Conservation (phyloP, 108 stramenopile species). For the Fragilariopsis cylindrus region DNA sequence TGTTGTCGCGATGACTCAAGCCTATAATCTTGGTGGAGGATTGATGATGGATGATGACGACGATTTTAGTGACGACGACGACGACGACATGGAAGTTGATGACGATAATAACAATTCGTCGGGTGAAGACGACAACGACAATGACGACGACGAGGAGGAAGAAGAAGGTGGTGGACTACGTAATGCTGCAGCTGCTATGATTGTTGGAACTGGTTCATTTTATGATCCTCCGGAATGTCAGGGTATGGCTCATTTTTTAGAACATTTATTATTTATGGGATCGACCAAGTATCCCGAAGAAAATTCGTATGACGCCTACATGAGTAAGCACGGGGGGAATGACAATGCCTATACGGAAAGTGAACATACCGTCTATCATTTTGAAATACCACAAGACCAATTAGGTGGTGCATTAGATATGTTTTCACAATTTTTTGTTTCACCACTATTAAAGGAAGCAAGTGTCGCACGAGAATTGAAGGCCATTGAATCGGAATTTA, state of each 20-base stretch:
- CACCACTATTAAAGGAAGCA: conserved; percentile 83
- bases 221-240: conserved; percentile 88
- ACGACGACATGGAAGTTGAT: conserved; percentile 35
- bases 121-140: conserved; percentile 26
- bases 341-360: conserved; percentile 96
- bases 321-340: conserved; percentile 88
- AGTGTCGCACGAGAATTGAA: conserved; percentile 91
- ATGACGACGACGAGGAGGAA: conserved; percentile 46
- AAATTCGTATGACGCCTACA: conserved; percentile 82
- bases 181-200: conserved; percentile 90
- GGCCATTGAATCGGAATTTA: conserved; percentile 97
- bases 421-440: conserved; percentile 92
- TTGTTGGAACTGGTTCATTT: conserved; percentile 91
- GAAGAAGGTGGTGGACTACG: conserved; percentile 57
- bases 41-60: conserved; percentile 30
- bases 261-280: conserved; percentile 97
- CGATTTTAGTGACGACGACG: conserved; percentile 42
- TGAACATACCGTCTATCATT: conserved; percentile 93
- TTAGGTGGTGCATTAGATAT: conserved; percentile 91
- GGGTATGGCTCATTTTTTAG: conserved; percentile 93
- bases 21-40: conserved; percentile 25
- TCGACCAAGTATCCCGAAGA: conserved; percentile 90
- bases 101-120: conserved; percentile 7
- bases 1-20: conserved; percentile 75
- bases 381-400: conserved; percentile 86